Base-by-base conservation (phyloP, 345 rosid genomes). In the Eucalyptus erythrocorys region DNA sequence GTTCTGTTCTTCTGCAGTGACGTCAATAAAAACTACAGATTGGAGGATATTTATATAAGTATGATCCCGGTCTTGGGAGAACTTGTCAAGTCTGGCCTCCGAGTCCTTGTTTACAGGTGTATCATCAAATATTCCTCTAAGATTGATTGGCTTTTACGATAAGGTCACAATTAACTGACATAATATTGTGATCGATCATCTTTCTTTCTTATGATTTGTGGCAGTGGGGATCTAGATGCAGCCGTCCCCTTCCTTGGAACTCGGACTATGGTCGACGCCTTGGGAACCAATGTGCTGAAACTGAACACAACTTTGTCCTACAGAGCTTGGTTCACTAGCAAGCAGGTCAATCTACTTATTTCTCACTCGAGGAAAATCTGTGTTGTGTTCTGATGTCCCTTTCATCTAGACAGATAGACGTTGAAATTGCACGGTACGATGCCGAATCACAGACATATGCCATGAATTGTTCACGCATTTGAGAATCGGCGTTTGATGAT, bases 241-340 rank as follows among this genome's bases (percentile, higher is more conserved):
- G 82, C 48, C 22, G n/a, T 93, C 47, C 91, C 93, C 16, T 86
- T 93, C 12, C 92, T 89, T 4, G 92, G 93, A 45, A 91, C 91
- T 8, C 87, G 94, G 87, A 86, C 48, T 15, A 57, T 92, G 47
- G 89, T 92, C 19, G 76, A 91, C 14, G 42, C 86, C 45, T 87
- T 93, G 45, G 93, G 93, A 2, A 87, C 45, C 48, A 89, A 89
- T 88, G 79, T 86, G n/a, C 71, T 90, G 84, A 87, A 89, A 87
- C 90, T 91, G 11, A 88, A 91, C 19, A 90, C 94, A 16, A 90
- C 93, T 2, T 90, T 88, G 89, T 91, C 92, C 14, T 94, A 94
- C 80, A 89, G 91, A 87, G 89, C 90, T 34, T 93, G 94, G 95
- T 90, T 93, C 13, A 88, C 45, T 13, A 45, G 79, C 48, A 87